Evolutionary conservation across 331 rosid genomes (phyloP).

Genomic region (Ulmus americana): DNA sequence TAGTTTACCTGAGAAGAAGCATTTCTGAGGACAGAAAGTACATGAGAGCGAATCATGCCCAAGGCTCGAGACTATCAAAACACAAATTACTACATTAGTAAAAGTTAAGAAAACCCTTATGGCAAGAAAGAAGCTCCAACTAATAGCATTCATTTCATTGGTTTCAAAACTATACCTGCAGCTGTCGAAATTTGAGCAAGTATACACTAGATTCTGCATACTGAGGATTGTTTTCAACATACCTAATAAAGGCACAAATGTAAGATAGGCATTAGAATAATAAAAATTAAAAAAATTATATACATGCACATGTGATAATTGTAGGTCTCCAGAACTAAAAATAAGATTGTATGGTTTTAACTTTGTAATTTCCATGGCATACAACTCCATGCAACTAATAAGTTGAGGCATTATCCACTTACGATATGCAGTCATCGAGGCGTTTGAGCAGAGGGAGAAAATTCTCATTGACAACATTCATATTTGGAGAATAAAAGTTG

Average conservation of each 20-base stretch:
- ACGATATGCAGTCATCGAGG: constrained; percentile 95
- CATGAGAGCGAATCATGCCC: constrained; percentile 93
- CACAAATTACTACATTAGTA: constrained; percentile 21
- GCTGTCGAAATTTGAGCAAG: constrained; percentile 91
- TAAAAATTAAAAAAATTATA: constrained; percentile 2
- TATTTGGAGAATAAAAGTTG: constrained; percentile 87
- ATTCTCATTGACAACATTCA: constrained; percentile 77
- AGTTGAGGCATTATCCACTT: constrained; percentile 34
- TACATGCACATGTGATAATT: constrained; percentile 3
- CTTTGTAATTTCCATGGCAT: background rate
- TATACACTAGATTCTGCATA: constrained; percentile 96
- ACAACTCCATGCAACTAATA: constrained; percentile 6
- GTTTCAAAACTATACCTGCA: constrained; percentile 57
- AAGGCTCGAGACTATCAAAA: constrained; percentile 83
- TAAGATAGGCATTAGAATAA: background rate
- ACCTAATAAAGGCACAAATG: constrained; percentile 43
- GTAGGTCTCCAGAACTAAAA: constrained; percentile 8
- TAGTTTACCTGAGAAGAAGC: constrained; percentile 91
- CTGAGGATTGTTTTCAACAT: constrained; percentile 88
- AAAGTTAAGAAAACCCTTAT: constrained; percentile 17
- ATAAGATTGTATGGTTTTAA: background rate
- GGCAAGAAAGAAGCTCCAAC: background rate
- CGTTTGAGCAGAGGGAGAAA: constrained; percentile 87
- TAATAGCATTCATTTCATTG: constrained; percentile 1
- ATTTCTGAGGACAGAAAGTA: constrained; percentile 73